These are phyloP conservation scores for Pseudisothecium myosuroides DNA, from an alignment of 225 moss, liverwort and hornwort genomes.

Conservation along the genomic window DNA sequence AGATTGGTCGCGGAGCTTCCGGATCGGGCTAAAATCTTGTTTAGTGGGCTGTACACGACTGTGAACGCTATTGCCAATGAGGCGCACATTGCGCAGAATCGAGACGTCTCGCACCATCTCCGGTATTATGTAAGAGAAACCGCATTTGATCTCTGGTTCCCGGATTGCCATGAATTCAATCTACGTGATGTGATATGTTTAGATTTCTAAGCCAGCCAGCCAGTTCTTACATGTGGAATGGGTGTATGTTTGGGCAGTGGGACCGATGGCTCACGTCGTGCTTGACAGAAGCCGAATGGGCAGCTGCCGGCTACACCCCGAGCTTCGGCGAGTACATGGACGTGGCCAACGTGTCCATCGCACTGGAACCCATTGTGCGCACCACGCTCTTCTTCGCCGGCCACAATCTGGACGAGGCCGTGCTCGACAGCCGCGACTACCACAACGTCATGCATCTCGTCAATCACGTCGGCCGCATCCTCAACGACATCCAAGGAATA, in stretches of 20 bases:
- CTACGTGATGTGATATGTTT: not conserved
- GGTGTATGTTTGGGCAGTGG: slow-evolving; percentile 24
- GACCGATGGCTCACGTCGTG: slow-evolving; percentile 22
- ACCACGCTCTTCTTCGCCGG: slow-evolving; percentile 41
- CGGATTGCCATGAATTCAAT: not conserved
- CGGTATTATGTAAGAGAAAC: not conserved
- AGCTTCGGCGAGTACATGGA: slow-evolving; percentile 34
- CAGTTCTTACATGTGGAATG: not conserved
- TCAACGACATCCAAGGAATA: slow-evolving; percentile 51
- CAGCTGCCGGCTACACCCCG: slow-evolving; percentile 10
- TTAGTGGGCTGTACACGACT: slow-evolving; percentile 29
- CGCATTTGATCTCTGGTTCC: not conserved
- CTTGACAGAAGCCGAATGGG: slow-evolving; percentile 63
- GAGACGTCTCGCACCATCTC: slow-evolving; percentile 48
- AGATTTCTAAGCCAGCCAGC: not conserved
- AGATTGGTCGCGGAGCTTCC: slow-evolving; percentile 1
- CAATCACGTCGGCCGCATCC: slow-evolving; percentile 26
- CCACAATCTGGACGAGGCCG: slow-evolving; percentile 12
- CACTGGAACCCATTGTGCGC: slow-evolving; percentile 18
- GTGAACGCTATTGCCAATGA: slow-evolving; percentile 33
- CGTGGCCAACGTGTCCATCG: slow-evolving; percentile 15
- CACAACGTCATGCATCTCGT: slow-evolving; percentile 27
- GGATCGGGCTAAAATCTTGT: slow-evolving; percentile 24
- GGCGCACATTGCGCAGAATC: slow-evolving; percentile 28
- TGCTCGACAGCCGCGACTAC: slow-evolving; percentile 23